A percentile compares a stretch with the other conserved stretches of the same genome.
Conservation (phyloP, 1,284 basidiomycete genomes). For the Meira nashicola region DNA sequence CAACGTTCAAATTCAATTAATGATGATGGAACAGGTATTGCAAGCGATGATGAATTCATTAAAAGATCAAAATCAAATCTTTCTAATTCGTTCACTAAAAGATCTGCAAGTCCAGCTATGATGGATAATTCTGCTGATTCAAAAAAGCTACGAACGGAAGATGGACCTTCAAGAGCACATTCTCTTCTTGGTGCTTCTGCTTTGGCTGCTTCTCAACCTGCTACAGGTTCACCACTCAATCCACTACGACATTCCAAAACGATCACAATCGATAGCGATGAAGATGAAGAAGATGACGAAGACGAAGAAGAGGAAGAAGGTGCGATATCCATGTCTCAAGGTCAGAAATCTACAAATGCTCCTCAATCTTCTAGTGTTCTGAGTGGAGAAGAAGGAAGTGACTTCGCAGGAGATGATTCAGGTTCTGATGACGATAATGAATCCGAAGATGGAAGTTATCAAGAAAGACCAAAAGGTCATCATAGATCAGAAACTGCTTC, state of each 20-base stretch:
- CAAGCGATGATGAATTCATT: no score
- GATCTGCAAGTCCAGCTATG: no score
- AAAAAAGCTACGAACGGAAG: no score
- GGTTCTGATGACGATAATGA: constrained; percentile 2
- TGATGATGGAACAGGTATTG: no score
- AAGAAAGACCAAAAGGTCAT: constrained; percentile 1
- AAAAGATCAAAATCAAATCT: no score
- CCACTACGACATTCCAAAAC: not conserved
- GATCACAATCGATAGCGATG: not conserved
- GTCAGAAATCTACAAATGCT: no score
- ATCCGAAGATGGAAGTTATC: not conserved
- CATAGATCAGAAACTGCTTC: constrained; percentile 12
- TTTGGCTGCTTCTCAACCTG: not conserved
- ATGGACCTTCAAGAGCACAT: no score
- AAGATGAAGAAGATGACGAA: constrained; percentile 4
- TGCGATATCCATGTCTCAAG: not conserved
- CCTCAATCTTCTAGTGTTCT: no score
- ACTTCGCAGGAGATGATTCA: constrained; percentile 3
- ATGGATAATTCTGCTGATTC: no score
- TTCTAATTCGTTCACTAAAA: no score
- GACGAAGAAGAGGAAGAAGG: constrained; percentile 8
- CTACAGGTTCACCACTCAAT: constrained; percentile 8
- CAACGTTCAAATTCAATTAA: no score
- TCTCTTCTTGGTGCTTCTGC: not conserved
- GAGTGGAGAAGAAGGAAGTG: constrained; percentile 3